These are phyloP conservation scores for Colletotrichum cuscutae DNA, from an alignment of 2,329 filamentous ascomycete genomes.

Conservation along the genomic window DNA sequence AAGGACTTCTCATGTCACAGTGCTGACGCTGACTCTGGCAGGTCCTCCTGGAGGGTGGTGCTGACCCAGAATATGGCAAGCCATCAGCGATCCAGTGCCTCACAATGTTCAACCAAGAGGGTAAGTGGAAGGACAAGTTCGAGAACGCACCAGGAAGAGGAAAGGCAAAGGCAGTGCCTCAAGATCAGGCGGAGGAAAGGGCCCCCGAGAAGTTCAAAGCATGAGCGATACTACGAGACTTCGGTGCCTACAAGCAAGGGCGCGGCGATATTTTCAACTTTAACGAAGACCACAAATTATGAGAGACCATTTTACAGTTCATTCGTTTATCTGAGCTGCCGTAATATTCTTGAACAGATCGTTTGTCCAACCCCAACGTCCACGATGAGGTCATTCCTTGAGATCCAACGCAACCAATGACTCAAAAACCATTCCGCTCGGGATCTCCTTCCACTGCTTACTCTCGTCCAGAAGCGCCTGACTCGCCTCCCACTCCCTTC, in stretches of 20 bases:
- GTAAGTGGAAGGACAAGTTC: conserved; percentile 60
- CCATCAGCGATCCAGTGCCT: conserved; percentile 62
- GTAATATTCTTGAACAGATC: background rate
- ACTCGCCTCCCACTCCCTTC: conserved; percentile 14
- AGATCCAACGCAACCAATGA: background rate
- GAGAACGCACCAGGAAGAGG: conserved; percentile 59
- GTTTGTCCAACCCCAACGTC: background rate
- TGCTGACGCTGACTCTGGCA: conserved; percentile 36
- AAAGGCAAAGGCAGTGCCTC: conserved; percentile 44
- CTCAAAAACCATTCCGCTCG: conserved; percentile 5
- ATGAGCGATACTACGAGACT: background rate
- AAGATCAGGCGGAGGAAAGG: conserved; percentile 18
- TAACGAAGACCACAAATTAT: background rate
- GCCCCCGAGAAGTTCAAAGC: conserved; percentile 29
- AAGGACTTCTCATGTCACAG: too few relatives aligned
- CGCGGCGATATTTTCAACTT: background rate
- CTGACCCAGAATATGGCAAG: conserved; percentile 63
- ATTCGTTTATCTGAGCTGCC: background rate
- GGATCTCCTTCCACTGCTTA: conserved; percentile 20
- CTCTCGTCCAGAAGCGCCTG: conserved; percentile 4
- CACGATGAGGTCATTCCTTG: background rate
- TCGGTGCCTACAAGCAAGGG: background rate
- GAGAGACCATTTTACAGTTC: background rate
- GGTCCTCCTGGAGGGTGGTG: conserved; percentile 61
- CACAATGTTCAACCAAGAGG: conserved; percentile 62